Percentiles rank a stretch among this genome's conserved stretches.
Evolutionary conservation across 2,329 filamentous ascomycete species (phyloP).

Genomic region (Sporothrix curviconia): DNA sequence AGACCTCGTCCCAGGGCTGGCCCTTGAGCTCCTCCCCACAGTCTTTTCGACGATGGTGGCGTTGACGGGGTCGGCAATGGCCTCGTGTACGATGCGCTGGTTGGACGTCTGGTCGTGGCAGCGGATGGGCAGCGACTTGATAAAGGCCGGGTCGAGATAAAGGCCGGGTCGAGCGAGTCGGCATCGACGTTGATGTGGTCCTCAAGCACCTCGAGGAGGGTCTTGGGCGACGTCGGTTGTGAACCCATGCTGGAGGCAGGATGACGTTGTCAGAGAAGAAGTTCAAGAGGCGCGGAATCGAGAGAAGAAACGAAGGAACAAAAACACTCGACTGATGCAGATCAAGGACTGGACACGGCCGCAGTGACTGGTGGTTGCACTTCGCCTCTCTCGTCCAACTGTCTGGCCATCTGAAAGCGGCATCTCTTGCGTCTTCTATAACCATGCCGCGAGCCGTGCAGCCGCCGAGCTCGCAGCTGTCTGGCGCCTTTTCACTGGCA

Average conservation of each 20-base stretch:
- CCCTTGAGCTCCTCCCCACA: conserved; percentile 3
- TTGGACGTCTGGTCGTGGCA: conserved; percentile 6
- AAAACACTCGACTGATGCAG: neutral
- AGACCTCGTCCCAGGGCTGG: conserved; percentile 1
- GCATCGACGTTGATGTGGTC: conserved; percentile 3
- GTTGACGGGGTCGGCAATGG: neutral
- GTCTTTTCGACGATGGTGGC: neutral
- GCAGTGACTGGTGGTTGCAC: too few species aligned
- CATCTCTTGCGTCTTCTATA: conserved; percentile 4
- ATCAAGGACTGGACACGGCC: neutral
- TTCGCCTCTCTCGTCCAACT: too few species aligned
- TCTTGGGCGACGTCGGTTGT: neutral
- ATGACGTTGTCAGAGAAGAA: neutral
- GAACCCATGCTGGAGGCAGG: neutral
- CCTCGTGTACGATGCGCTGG: conserved; percentile 5
- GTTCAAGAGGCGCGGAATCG: neutral
- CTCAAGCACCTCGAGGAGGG: conserved; percentile 3
- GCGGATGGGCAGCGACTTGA: neutral
- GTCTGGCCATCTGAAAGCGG: neutral
- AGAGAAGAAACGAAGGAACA: neutral
- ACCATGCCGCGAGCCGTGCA: neutral
- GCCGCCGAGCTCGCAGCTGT: neutral
- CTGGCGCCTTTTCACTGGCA: neutral
- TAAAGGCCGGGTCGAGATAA: neutral
- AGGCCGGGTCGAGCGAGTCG: too few species aligned